Evolutionary conservation across 805 yeast species (phyloP), one percentile per base, ranked within the genome.

Genomic region (Candida argentea): DNA sequence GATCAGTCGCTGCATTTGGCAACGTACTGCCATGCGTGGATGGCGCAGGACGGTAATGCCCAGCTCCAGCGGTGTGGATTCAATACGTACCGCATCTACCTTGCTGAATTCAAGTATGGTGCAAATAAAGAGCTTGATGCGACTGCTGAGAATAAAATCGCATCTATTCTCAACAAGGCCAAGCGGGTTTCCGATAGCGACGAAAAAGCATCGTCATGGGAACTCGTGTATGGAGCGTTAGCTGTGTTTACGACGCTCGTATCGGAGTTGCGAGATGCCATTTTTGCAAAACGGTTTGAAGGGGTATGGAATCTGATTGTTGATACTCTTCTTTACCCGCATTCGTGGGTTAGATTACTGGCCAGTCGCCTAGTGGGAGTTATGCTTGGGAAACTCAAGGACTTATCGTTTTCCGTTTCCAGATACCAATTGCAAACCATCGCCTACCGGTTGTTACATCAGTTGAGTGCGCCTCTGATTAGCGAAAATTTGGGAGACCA

Each of bases 261-360:
- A 17, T 60, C 62, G 26, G 51, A 57, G 14, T 42, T 53, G 20
- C 61, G 58, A 22, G 53, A 50, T 6, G 31, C 36, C 1, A 43
- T 51, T 6, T 59, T 59, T 26, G 30, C 35, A 3, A 21, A 28
- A 2, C 43, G 39, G 3, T 62, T 57, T 40, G 61, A 53, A 25
- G 12, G 15, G 0, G 41, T 68, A 6, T 81, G 89, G 86, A 39
- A 48, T 3, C 47, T 52, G 11, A 52, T 80, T 3, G 59, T 71
- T 14, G 67, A 65, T 3, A 53, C 74, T 16, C 61, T 86, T 30
- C 57, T 87, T 28, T 87, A 72, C 48, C 96, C 96, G 2, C 96
- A 87, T 52, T 66, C 91, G 1, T 87, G 97, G 97, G 80, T 87
- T 5, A 71, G 96, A 42, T 61, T 80, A 33, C 55, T 68, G 4